Percentiles rank a stretch among this genome's conserved stretches.
These are phyloP conservation scores for Clathrospora elynae DNA, from an alignment of 2,329 filamentous ascomycete genomes.

Conservation along the genomic window DNA sequence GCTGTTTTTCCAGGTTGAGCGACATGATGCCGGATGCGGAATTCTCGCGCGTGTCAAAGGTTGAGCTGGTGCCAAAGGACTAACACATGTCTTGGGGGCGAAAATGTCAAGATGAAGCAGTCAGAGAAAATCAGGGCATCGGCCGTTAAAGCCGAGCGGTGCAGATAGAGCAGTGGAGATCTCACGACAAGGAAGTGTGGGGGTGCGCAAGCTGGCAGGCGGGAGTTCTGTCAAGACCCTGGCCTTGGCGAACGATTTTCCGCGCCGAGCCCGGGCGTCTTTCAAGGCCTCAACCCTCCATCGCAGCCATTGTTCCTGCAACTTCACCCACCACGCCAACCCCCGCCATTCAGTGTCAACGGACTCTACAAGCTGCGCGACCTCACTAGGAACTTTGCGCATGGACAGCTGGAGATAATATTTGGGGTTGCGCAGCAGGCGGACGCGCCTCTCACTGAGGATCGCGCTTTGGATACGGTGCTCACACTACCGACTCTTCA, in stretches of 20 bases:
- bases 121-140: conserved; percentile 14
- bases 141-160: conserved; percentile 23
- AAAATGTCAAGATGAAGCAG: conserved; percentile 5
- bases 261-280: conserved; percentile 16
- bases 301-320: conserved; percentile 18
- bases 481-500: conserved; percentile 25
- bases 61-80: conserved; percentile 23
- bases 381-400: conserved; percentile 24
- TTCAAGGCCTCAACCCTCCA: conserved; percentile 10
- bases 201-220: conserved; percentile 30
- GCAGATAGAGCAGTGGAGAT: conserved; percentile 29
- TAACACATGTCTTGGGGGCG: conserved; percentile 37
- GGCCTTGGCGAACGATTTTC: conserved; percentile 26
- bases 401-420: conserved; percentile 33
- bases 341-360: conserved; percentile 13
- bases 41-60: conserved; percentile 35
- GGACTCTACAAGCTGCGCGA: conserved; percentile 24
- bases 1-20: conserved; percentile 79
- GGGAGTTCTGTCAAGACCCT: conserved; percentile 16
- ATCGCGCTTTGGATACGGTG: conserved; percentile 22
- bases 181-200: conserved; percentile 34
- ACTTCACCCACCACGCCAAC: conserved; percentile 20
- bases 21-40: conserved; percentile 51
- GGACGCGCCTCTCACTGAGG: conserved; percentile 36
- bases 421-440: conserved; percentile 36